These are phyloP conservation scores for Volutella citrinella DNA, from an alignment of 2,329 filamentous ascomycete genomes.

Conservation along the genomic window DNA sequence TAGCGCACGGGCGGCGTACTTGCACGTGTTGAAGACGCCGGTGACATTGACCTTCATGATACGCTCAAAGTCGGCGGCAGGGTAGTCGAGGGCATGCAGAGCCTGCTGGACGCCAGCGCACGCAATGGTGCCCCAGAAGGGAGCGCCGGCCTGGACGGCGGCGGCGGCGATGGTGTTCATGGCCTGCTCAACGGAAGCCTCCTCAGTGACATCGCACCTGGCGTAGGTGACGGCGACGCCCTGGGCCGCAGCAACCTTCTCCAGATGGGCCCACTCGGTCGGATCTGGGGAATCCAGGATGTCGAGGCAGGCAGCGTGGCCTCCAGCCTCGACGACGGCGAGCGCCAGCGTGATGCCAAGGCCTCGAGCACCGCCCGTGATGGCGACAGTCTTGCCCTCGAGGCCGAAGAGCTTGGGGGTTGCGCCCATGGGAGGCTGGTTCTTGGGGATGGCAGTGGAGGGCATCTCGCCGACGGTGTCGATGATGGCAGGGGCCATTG, in stretches of 20 bases:
- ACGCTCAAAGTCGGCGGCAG: slow-evolving; percentile 59
- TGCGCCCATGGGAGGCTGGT: too few relatives aligned
- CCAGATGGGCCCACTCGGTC: slow-evolving; percentile 39
- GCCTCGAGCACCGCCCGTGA: slow-evolving; percentile 50
- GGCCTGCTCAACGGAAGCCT: slow-evolving; percentile 32
- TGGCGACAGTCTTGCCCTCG: slow-evolving; percentile 40
- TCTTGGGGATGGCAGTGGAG: slow-evolving; percentile 26
- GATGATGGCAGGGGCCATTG: slow-evolving; percentile 27
- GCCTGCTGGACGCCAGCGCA: slow-evolving; percentile 50
- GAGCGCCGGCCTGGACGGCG: slow-evolving; percentile 28
- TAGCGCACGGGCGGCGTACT: slow-evolving; percentile 62
- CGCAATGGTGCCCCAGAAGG: slow-evolving; percentile 39
- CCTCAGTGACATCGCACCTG: slow-evolving; percentile 46
- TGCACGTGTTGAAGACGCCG: slow-evolving; percentile 68
- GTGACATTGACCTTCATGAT: slow-evolving; percentile 69
- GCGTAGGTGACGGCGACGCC: slow-evolving; percentile 37
- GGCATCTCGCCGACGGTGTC: slow-evolving; percentile 29
- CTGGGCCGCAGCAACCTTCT: slow-evolving; percentile 36
- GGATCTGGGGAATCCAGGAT: slow-evolving; percentile 36
- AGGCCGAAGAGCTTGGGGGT: slow-evolving; percentile 44
- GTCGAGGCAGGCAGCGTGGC: slow-evolving; percentile 47
- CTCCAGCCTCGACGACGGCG: slow-evolving; percentile 48
- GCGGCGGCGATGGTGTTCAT: slow-evolving; percentile 36
- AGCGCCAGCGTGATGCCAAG: slow-evolving; percentile 48
- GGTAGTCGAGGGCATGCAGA: slow-evolving; percentile 44